A percentile compares a stretch with the other conserved stretches of the same genome.
Conservation (phyloP, 1,284 basidiomycete genomes). For the Exobasidium rhododendri region DNA sequence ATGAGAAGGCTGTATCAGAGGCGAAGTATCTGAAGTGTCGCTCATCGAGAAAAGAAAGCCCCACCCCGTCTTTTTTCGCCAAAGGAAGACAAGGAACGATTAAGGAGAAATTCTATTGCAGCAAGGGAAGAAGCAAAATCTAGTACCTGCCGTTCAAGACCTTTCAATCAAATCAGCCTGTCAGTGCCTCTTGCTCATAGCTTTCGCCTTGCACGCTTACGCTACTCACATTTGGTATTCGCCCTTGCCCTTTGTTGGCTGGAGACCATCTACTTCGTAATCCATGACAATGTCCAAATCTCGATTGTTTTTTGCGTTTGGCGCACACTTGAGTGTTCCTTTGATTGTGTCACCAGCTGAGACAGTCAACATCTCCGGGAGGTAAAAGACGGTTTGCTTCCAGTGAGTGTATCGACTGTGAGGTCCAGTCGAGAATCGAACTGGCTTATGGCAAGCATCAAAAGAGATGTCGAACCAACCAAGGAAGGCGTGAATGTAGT, state of each 20-base stretch:
- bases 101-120: neutral
- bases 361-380: slow-evolving; percentile 47
- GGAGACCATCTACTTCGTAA: slow-evolving; percentile 21
- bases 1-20: no score
- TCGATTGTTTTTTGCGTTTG: slow-evolving; percentile 50
- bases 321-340: slow-evolving; percentile 42
- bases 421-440: slow-evolving; percentile 60
- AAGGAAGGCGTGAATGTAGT: slow-evolving; percentile 95
- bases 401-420: slow-evolving; percentile 55
- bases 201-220: neutral
- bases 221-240: slow-evolving; percentile 12
- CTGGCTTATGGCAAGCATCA: slow-evolving; percentile 92
- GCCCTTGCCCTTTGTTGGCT: neutral
- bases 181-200: neutral
- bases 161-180: neutral
- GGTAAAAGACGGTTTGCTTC: slow-evolving; percentile 56
- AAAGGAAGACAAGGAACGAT: neutral
- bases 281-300: slow-evolving; percentile 51
- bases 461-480: slow-evolving; percentile 99
- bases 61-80: no score
- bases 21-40: no score
- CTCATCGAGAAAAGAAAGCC: no score
- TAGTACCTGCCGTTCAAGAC: slow-evolving; percentile 1
- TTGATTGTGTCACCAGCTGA: slow-evolving; percentile 44
- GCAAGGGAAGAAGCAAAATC: no score